Conservation (phyloP, 169 alveolate genomes). For the Plasmodium yoelii region DNA sequence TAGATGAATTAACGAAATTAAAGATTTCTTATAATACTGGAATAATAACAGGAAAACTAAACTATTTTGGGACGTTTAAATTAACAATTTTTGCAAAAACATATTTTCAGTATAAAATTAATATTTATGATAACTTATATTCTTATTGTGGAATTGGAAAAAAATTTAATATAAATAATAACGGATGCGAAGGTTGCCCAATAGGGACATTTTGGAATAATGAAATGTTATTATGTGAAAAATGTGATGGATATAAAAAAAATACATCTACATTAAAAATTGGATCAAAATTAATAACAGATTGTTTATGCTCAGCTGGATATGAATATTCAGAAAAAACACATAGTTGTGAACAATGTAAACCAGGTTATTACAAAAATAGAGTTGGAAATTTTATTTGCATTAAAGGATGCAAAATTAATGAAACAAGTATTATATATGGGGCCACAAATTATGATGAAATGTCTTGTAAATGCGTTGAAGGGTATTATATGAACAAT, state of each 20-base stretch:
- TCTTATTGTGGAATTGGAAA: conserved; percentile 59
- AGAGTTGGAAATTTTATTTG: conserved; percentile 77
- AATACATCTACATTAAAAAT: conserved; percentile 78
- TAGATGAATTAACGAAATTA: conserved; percentile 64
- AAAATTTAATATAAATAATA: conserved; percentile 31
- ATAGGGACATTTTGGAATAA: conserved; percentile 66
- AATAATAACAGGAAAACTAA: conserved; percentile 61
- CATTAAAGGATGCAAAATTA: conserved; percentile 68
- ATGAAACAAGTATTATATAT: conserved; percentile 25
- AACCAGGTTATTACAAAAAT: conserved; percentile 77
- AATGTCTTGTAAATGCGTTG: conserved; percentile 78
- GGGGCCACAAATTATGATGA: conserved; percentile 76
- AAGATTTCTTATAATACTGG: conserved; percentile 50
- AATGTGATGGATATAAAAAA: conserved; percentile 65
- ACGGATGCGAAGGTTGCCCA: conserved; percentile 58
- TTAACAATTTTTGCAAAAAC: conserved; percentile 75
- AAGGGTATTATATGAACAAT: conserved; percentile 77
- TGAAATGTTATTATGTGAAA: conserved; percentile 55
- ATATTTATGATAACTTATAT: conserved; percentile 43
- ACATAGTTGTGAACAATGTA: conserved; percentile 79
- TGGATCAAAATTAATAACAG: conserved; percentile 74
- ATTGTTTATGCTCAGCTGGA: conserved; percentile 83
- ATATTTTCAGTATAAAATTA: conserved; percentile 61
- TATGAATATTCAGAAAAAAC: conserved; percentile 68
- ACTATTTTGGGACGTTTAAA: conserved; percentile 51